These are phyloP conservation scores for Lentinus brumalis DNA, from an alignment of 768 basidiomycete genomes.

Conservation along the genomic window DNA sequence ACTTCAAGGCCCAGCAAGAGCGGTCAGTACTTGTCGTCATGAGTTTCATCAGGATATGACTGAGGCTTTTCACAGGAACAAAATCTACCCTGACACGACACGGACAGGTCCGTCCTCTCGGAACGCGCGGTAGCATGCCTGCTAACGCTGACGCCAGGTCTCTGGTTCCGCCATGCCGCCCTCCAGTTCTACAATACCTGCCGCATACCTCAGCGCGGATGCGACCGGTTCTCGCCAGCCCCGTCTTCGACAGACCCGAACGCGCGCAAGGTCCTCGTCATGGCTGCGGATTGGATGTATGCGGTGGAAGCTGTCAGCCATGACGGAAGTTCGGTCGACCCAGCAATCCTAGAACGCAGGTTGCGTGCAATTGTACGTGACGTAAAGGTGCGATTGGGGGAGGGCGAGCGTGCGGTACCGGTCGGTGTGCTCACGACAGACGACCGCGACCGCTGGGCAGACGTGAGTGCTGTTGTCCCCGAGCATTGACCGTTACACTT, in stretches of 20 bases:
- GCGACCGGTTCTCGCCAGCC: conserved; percentile 62
- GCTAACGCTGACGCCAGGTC: conserved; percentile 19
- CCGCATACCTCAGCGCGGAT: conserved; percentile 68
- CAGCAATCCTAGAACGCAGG: conserved; percentile 45
- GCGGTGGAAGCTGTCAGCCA: conserved; percentile 65
- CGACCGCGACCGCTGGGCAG: conserved; percentile 79
- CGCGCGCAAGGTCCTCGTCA: conserved; percentile 64
- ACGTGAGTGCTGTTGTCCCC: conserved; percentile 44
- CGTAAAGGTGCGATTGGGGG: conserved; percentile 49
- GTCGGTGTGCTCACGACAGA: conserved; percentile 80
- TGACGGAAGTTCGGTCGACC: conserved; percentile 32
- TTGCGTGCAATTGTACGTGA: conserved; percentile 55
- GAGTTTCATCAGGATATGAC: not conserved
- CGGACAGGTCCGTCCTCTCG: conserved; percentile 54
- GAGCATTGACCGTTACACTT: not conserved
- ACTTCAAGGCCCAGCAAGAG: conserved; percentile 68
- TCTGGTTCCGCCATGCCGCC: conserved; percentile 64
- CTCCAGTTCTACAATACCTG: conserved; percentile 74
- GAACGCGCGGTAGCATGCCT: not conserved
- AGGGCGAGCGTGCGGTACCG: conserved; percentile 58
- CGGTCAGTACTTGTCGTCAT: conserved; percentile 46
- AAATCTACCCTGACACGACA: conserved; percentile 68
- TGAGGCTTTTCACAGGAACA: conserved; percentile 50
- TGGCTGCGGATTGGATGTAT: conserved; percentile 81
- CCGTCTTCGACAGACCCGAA: conserved; percentile 47